phyloP scores from a whole-genome alignment of 1,284 basidiomycete species.

The Cystobasidium slooffiae region DNA sequence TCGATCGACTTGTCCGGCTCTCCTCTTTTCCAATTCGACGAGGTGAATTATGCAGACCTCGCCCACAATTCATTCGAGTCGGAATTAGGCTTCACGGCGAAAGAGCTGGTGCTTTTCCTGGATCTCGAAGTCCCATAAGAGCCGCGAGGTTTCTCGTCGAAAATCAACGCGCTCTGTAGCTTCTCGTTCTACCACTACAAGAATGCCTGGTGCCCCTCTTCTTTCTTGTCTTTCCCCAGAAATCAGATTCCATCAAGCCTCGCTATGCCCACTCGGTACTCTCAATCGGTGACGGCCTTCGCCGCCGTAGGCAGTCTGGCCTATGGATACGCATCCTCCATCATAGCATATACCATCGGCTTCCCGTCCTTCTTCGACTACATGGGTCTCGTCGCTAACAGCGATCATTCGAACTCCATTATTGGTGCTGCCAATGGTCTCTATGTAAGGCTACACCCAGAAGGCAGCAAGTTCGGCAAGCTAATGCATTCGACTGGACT shows the following conservation, averaged over 20 bases:
- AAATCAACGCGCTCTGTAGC: not conserved
- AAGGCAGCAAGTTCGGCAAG: too few species aligned
- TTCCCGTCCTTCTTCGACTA: constrained; percentile 8
- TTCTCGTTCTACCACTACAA: not conserved
- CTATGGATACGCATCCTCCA: constrained; percentile 2
- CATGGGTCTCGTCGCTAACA: constrained; percentile 1
- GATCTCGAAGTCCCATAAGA: too few species aligned
- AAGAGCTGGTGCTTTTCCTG: too few species aligned
- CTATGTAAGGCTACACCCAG: constrained; percentile 9
- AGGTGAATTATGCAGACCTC: too few species aligned
- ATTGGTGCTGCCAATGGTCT: constrained; percentile 13
- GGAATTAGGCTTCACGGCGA: too few species aligned
- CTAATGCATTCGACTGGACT: not conserved
- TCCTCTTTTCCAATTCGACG: too few species aligned
- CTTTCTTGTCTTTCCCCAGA: not conserved
- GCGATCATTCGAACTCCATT: constrained; percentile 6
- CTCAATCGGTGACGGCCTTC: constrained; percentile 11
- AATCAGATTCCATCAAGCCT: not conserved
- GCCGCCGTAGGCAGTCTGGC: constrained; percentile 5
- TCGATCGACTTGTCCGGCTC: too few species aligned
- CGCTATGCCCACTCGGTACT: not conserved
- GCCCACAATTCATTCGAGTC: too few species aligned
- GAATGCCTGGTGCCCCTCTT: constrained; percentile 4
- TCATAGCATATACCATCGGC: constrained; percentile 1
- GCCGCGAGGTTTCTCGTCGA: too few species aligned